Evolutionary conservation across 78 protist genomes (phyloP).

Genomic region (Cavenderia fasciculata): DNA sequence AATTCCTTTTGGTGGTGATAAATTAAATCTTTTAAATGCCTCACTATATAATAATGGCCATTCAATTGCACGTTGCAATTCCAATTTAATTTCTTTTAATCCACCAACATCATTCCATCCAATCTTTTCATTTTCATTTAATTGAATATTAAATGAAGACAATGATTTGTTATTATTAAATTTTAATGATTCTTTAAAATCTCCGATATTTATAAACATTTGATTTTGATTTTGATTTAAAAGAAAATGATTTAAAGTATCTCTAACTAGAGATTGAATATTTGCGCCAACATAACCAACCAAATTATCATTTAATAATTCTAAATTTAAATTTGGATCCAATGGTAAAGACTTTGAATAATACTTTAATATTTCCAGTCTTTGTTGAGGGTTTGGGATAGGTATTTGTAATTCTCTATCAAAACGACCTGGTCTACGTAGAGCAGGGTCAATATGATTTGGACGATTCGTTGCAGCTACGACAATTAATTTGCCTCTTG

Average conservation of each 20-base stretch:
- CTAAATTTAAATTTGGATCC: not conserved
- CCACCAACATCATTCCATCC: constrained; percentile 92
- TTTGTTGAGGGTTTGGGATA: constrained; percentile 44
- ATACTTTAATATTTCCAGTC: constrained; percentile 29
- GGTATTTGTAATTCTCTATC: constrained; percentile 81
- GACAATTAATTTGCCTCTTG: constrained; percentile 54
- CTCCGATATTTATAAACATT: not conserved
- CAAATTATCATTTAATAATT: constrained; percentile 6
- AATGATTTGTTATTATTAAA: not conserved
- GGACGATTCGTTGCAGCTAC: constrained; percentile 87
- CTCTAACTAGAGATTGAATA: constrained; percentile 66
- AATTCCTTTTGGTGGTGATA: constrained; percentile 91
- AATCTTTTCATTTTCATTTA: constrained; percentile 24
- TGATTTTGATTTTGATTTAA: no score
- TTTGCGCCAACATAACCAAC: constrained; percentile 83
- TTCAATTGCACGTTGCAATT: constrained; percentile 72
- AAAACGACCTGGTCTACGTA: constrained; percentile 84
- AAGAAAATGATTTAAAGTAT: no score
- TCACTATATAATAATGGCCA: constrained; percentile 83
- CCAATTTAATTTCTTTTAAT: constrained; percentile 37
- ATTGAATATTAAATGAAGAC: constrained; percentile 13
- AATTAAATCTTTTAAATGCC: constrained; percentile 74
- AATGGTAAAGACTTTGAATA: constrained; percentile 38
- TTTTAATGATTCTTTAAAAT: not conserved
- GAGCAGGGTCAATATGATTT: constrained; percentile 77